Conservation (phyloP, 1,284 basidiomycete species). For the Puccinia hordei region DNA sequence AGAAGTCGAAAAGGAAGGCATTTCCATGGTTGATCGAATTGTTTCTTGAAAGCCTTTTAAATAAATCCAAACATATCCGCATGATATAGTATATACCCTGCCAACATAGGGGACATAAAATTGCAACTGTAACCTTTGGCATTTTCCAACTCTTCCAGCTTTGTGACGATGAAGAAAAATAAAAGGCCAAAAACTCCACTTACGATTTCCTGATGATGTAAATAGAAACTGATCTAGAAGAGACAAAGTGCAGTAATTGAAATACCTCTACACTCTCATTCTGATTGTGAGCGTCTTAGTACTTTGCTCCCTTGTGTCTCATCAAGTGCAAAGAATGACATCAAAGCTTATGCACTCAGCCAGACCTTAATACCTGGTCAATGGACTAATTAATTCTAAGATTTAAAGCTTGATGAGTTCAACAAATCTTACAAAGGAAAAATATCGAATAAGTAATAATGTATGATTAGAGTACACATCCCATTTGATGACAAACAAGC, state of each 20-base stretch:
- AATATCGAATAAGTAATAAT: no score
- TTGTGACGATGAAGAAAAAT: neutral
- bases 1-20: constrained; percentile 76
- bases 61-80: neutral
- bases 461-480: constrained; percentile 1
- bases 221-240: neutral
- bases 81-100: neutral
- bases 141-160: neutral
- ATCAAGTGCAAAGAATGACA: no score
- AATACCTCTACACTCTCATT: neutral
- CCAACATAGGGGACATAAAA: neutral
- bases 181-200: neutral
- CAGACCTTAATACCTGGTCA: no score
- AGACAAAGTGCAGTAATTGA: neutral
- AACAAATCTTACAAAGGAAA: no score
- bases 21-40: constrained; percentile 58
- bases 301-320: no score
- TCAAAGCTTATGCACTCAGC: no score
- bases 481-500: neutral
- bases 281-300: no score
- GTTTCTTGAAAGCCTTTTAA: constrained; percentile 16
- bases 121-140: neutral
- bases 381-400: no score
- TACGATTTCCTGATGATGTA: neutral
- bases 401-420: no score